phyloP scores from a whole-genome alignment of 1,284 basidiomycete genomes.

The Albatrellus sp. region DNA sequence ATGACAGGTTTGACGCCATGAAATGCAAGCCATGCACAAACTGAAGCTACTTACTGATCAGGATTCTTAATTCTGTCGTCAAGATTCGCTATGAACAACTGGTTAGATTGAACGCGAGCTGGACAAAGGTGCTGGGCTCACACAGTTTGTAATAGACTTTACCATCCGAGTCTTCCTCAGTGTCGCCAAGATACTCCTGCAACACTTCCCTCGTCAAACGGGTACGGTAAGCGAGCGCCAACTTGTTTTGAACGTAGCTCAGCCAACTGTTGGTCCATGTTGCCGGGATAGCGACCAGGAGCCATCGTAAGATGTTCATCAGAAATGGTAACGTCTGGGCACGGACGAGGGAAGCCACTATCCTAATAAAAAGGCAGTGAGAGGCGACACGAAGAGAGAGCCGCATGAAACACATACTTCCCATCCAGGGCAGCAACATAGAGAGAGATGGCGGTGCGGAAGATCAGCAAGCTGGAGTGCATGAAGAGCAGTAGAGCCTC shows the following conservation, averaged over 20 bases:
- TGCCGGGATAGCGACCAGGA: conserved; percentile 87
- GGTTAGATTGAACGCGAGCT: conserved; percentile 2
- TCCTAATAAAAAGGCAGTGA: conserved; percentile 32
- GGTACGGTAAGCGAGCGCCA: conserved; percentile 86
- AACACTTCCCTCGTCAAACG: conserved; percentile 79
- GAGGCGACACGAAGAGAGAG: conserved; percentile 2
- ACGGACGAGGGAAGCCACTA: conserved; percentile 92
- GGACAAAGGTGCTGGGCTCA: conserved; percentile 21
- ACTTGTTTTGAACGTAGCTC: conserved; percentile 87
- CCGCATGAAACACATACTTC: conserved; percentile 39
- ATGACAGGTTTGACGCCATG: neutral
- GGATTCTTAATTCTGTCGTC: conserved; percentile 96
- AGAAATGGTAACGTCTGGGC: conserved; percentile 75
- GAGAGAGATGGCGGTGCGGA: conserved; percentile 85
- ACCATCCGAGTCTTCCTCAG: conserved; percentile 43
- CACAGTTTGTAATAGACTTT: conserved; percentile 91
- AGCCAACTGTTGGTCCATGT: conserved; percentile 98
- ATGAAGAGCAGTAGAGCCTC: conserved; percentile 80
- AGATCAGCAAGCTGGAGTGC: conserved; percentile 81
- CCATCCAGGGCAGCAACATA: conserved; percentile 94
- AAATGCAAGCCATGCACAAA: neutral
- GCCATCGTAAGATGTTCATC: conserved; percentile 80
- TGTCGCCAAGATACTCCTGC: conserved; percentile 74
- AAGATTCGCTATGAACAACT: conserved; percentile 52
- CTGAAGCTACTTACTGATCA: conserved; percentile 57